Conservation (phyloP, 2,329 filamentous ascomycete species). For the Xylogone sp. region DNA sequence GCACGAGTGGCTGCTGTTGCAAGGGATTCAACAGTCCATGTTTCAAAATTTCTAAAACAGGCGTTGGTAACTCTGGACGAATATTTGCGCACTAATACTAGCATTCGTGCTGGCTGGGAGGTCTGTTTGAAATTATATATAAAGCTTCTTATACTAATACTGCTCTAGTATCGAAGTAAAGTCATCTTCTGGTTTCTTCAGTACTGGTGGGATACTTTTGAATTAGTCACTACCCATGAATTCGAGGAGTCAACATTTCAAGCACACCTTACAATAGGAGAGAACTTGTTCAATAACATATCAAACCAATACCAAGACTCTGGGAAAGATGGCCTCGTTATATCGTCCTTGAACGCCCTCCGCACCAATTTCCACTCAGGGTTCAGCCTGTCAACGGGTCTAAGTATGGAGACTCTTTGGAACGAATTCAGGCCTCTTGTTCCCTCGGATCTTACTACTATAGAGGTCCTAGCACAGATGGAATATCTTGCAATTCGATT, state of each 20-base stretch:
- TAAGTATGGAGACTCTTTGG: slow-evolving; percentile 81
- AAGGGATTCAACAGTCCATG: slow-evolving; percentile 56
- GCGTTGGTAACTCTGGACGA: slow-evolving; percentile 37
- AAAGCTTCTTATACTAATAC: slow-evolving; percentile 11
- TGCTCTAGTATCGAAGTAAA: slow-evolving; percentile 24
- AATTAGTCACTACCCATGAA: slow-evolving; percentile 36
- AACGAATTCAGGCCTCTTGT: slow-evolving; percentile 62
- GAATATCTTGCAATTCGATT: slow-evolving; percentile 56
- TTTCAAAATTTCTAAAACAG: slow-evolving; percentile 46
- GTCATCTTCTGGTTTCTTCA: slow-evolving; percentile 41
- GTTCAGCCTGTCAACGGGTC: slow-evolving; percentile 70
- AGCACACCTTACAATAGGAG: slow-evolving; percentile 49
- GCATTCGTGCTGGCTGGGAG: slow-evolving; percentile 25
- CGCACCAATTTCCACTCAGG: slow-evolving; percentile 60
- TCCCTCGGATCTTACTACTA: slow-evolving; percentile 40
- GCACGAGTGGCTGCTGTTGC: slow-evolving; percentile 51
- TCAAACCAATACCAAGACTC: neutral
- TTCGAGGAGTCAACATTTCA: slow-evolving; percentile 65
- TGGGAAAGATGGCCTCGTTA: slow-evolving; percentile 6
- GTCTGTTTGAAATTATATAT: slow-evolving; percentile 26
- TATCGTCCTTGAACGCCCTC: slow-evolving; percentile 33
- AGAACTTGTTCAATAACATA: slow-evolving; percentile 13
- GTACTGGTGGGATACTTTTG: slow-evolving; percentile 52
- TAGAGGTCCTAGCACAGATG: slow-evolving; percentile 46
- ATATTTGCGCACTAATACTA: slow-evolving; percentile 36